Conservation (phyloP, 768 basidiomycete species). For the Calocybe cyanea region DNA sequence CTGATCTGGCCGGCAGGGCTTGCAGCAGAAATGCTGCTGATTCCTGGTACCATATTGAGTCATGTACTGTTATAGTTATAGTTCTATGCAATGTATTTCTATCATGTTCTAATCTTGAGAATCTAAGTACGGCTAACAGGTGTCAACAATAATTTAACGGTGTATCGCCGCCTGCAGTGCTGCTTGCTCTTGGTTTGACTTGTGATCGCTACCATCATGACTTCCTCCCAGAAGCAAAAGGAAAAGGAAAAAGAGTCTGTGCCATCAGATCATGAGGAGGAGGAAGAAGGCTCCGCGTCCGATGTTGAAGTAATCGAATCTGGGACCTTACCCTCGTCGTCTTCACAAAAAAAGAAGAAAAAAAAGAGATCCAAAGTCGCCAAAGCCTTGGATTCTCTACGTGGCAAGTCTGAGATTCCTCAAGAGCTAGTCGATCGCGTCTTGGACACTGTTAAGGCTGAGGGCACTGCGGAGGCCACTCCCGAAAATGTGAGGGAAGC, state of each 20-base stretch:
- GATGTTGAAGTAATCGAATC: slow-evolving; percentile 18
- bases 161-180: background rate
- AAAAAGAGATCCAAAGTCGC: slow-evolving; percentile 79
- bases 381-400: slow-evolving; percentile 46
- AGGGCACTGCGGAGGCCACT: slow-evolving; percentile 51
- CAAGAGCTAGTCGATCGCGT: slow-evolving; percentile 65
- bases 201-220: slow-evolving; percentile 18
- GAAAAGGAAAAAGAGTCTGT: slow-evolving; percentile 36
- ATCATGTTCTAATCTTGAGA: background rate
- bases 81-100: background rate
- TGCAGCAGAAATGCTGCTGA: slow-evolving; percentile 7
- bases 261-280: slow-evolving; percentile 30
- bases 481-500: slow-evolving; percentile 65
- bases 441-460: slow-evolving; percentile 59
- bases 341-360: slow-evolving; percentile 73
- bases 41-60: slow-evolving; percentile 7
- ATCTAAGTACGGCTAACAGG: background rate
- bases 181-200: background rate
- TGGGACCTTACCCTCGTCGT: slow-evolving; percentile 35
- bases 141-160: slow-evolving; percentile 4
- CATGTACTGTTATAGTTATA: too few species aligned
- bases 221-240: slow-evolving; percentile 39
- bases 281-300: slow-evolving; percentile 26
- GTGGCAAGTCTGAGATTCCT: slow-evolving; percentile 49
- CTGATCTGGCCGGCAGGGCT: slow-evolving; percentile 35